Base-by-base conservation (phyloP, 1,139 yeast genomes). In the Scheffersomyces cryptocercus region DNA sequence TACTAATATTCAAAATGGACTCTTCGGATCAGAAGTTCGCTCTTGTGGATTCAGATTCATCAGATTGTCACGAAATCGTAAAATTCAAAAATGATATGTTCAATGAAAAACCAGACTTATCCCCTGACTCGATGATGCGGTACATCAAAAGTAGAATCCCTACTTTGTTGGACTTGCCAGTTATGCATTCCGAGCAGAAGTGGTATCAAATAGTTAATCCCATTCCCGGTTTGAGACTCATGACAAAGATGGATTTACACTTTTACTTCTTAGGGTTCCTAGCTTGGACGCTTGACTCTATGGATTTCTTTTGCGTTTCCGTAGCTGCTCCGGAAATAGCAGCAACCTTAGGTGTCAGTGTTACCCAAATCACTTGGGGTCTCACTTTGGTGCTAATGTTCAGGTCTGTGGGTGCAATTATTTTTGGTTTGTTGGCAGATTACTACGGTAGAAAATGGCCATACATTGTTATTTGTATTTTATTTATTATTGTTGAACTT, bases 211-310 rank as follows among this genome's bases (percentile, higher is more conserved):
- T 68, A n/a, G 36, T 79, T 35, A 82, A 82, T 56, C 87, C 87
- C 2, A 49, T 81, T 34, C 82, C 82, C 0, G 79, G 77, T 28
- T 65, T 83, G 29, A 60, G 61, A 20, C 58, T 61, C 49, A 70
- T 84, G 58, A 68, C 68, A 16, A 59, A 66, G 38, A 66, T 62
- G 41, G 82, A 82, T 46, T 83, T 90, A 88, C 69, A 78, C 42
- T 81, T 83, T 61, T 83, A 85, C 56, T 47, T 71, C 28, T 70
- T 83, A 37, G 90, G 89, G 3, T 82, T 83, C 54, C 58, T 73
- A 48, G 88, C 86, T 28, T 87, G 95, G 95, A 75, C 89, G 4
- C 77, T 88, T 77, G 95, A 86, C 61, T 86, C 95, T 3, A 75
- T 85, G 62, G 95, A 86, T 64, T 87, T 84, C 64, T 87, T 86